These are phyloP conservation scores for Sophora flavescens DNA, from an alignment of 306 rosid species.

Conservation along the genomic window DNA sequence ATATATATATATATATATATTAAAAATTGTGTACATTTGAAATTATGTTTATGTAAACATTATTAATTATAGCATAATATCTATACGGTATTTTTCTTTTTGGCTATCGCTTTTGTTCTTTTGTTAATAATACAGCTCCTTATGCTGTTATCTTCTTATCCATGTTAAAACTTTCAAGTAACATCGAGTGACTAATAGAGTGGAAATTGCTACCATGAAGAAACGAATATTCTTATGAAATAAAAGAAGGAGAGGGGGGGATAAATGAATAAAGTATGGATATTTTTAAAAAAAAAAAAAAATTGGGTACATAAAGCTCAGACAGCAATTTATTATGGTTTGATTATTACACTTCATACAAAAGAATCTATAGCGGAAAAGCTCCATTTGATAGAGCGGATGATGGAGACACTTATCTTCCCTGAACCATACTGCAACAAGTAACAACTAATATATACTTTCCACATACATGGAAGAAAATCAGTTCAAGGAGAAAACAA, in stretches of 20 bases:
- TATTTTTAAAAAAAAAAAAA: too few relatives aligned
- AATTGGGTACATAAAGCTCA: not conserved
- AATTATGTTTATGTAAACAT: too few relatives aligned
- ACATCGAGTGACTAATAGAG: not conserved
- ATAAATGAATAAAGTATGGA: not conserved
- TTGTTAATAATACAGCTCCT: not conserved
- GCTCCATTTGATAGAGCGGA: conserved; percentile 22
- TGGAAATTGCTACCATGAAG: not conserved
- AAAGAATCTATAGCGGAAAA: conserved; percentile 37
- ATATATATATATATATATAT: too few relatives aligned
- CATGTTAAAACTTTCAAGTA: not conserved
- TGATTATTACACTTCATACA: not conserved
- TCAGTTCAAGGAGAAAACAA: not conserved
- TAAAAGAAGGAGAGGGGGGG: too few relatives aligned
- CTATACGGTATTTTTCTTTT: not conserved
- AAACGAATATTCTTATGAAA: conserved; percentile 1
- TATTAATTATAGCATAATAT: too few relatives aligned
- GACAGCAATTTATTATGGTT: conserved; percentile 5
- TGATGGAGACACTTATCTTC: conserved; percentile 39
- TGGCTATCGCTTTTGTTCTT: not conserved
- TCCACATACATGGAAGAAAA: conserved; percentile 4
- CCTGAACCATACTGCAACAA: conserved; percentile 16
- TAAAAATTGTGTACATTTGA: too few relatives aligned
- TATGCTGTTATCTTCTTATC: not conserved
- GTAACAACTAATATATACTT: conserved; percentile 6